Percentiles rank a stretch among this genome's conserved stretches.
Evolutionary conservation across 441 rosid genomes (phyloP).

Genomic region (Adansonia rubrostipa): DNA sequence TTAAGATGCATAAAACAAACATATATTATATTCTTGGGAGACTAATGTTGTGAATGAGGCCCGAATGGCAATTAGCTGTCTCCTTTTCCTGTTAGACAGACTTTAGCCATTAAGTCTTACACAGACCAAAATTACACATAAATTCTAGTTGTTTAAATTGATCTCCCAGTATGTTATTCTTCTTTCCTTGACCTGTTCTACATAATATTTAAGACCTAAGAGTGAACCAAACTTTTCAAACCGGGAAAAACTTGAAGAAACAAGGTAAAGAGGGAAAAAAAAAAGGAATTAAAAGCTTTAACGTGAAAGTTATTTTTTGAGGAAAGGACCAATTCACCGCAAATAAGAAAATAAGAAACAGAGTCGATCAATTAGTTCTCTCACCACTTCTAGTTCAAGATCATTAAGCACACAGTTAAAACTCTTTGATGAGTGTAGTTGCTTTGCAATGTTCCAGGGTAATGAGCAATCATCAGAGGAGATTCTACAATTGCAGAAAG

Average conservation of each 20-base stretch:
- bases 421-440: conserved; percentile 33
- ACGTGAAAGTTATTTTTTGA: background rate
- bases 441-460: conserved; percentile 37
- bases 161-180: background rate
- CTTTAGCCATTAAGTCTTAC: background rate
- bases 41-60: background rate
- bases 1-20: background rate
- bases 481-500: conserved; percentile 34
- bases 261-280: background rate
- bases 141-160: background rate
- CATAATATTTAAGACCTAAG: background rate
- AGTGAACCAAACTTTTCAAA: background rate
- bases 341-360: background rate
- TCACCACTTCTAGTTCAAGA: conserved; percentile 49
- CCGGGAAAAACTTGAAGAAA: background rate
- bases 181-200: background rate
- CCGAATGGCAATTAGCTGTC: background rate
- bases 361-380: conserved; percentile 25
- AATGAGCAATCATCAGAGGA: conserved; percentile 40
- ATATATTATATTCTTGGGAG: background rate
- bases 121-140: background rate
- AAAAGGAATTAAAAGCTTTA: background rate
- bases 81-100: background rate
- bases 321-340: background rate
- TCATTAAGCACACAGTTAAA: conserved; percentile 34